phyloP scores from a whole-genome alignment of 2,329 filamentous ascomycete genomes.

The Tolypocladium amazonense region DNA sequence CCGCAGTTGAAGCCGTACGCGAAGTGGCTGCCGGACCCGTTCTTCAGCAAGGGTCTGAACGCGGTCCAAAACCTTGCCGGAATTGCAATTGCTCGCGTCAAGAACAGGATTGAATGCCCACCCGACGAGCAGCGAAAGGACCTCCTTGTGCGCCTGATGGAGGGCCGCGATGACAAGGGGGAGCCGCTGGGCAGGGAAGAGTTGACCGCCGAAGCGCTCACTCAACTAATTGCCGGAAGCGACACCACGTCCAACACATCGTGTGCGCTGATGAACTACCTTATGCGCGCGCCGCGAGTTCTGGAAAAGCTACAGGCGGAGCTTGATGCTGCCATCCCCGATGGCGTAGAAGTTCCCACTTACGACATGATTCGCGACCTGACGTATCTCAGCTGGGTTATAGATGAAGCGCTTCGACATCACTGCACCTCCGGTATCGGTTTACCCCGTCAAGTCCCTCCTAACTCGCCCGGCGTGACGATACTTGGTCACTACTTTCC shows the following conservation, averaged over 20 bases:
- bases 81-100: conserved; percentile 77
- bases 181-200: conserved; percentile 66
- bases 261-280: conserved; percentile 75
- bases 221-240: conserved; percentile 72
- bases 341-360: conserved; percentile 50
- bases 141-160: conserved; percentile 72
- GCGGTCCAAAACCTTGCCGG: conserved; percentile 75
- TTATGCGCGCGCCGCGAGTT: conserved; percentile 57
- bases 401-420: conserved; percentile 77
- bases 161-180: conserved; percentile 73
- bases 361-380: conserved; percentile 66
- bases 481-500: conserved; percentile 62
- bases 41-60: conserved; percentile 64
- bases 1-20: conserved; percentile 71
- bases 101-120: conserved; percentile 60
- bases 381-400: conserved; percentile 63
- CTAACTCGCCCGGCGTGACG: conserved; percentile 49
- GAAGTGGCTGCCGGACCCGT: conserved; percentile 68
- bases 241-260: conserved; percentile 73
- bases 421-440: conserved; percentile 82
- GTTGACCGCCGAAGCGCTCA: conserved; percentile 79
- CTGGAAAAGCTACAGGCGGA: conserved; percentile 63
- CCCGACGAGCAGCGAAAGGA: conserved; percentile 60
- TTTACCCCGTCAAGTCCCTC: conserved; percentile 64
- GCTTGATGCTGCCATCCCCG: conserved; percentile 60